phyloP scores from a whole-genome alignment of 805 yeast genomes.

The Saccharomycopsis fibuligera region DNA sequence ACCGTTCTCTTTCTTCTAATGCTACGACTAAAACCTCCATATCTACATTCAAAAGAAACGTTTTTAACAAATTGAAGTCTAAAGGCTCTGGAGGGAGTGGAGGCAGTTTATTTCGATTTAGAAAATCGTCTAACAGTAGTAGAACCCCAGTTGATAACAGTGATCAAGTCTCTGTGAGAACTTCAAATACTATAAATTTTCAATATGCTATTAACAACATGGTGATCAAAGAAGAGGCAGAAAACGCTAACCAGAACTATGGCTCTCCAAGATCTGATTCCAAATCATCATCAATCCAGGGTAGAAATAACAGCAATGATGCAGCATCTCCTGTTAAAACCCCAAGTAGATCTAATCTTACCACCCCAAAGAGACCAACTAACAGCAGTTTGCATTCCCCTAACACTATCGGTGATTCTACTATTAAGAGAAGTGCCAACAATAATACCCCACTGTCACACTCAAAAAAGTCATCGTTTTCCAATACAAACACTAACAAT shows the following conservation, averaged over 20 bases:
- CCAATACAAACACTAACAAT: neutral
- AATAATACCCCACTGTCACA: neutral
- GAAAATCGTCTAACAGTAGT: neutral
- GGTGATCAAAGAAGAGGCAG: slow-evolving; percentile 5
- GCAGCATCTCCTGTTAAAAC: neutral
- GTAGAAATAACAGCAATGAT: neutral
- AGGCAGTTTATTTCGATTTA: slow-evolving; percentile 3
- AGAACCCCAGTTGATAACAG: slow-evolving; percentile 2
- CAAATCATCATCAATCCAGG: neutral
- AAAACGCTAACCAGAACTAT: neutral
- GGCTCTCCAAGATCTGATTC: neutral
- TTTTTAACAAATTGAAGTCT: slow-evolving; percentile 14
- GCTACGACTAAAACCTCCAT: slow-evolving; percentile 20
- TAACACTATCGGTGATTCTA: neutral
- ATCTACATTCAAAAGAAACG: slow-evolving; percentile 16
- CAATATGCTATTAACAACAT: slow-evolving; percentile 15
- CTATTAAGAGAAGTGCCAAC: neutral
- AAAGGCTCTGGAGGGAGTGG: neutral
- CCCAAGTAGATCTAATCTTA: neutral
- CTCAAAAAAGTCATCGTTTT: neutral
- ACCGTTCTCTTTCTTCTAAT: slow-evolving; percentile 13
- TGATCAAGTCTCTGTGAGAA: slow-evolving; percentile 15
- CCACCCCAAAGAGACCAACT: neutral
- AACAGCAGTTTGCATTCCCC: neutral
- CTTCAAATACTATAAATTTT: slow-evolving; percentile 20